Evolutionary conservation across 192 early-diverging fungal genomes (phyloP).

Genomic region (Backusella morwellensis): DNA sequence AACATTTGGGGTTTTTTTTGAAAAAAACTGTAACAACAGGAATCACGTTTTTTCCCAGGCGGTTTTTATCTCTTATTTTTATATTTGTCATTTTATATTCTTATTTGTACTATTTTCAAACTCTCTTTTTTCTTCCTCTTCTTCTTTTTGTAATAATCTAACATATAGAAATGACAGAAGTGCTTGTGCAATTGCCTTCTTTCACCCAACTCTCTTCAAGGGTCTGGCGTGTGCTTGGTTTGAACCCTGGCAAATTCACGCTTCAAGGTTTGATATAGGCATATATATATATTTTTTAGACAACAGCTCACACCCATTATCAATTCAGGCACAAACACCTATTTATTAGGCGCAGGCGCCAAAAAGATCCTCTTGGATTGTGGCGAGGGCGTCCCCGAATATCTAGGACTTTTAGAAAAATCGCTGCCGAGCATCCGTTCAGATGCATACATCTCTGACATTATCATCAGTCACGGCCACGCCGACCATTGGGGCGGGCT

Average conservation of each 20-base stretch:
- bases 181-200: conserved; percentile 47
- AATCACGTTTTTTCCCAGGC: too few relatives aligned
- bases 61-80: too few relatives aligned
- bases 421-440: conserved; percentile 48
- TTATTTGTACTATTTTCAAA: not conserved
- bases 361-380: conserved; percentile 74
- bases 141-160: not conserved
- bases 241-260: conserved; percentile 80
- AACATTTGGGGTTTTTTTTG: too few relatives aligned
- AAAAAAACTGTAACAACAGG: too few relatives aligned
- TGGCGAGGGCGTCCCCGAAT: conserved; percentile 76
- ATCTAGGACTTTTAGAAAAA: conserved; percentile 50
- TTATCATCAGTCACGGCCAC: conserved; percentile 83
- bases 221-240: conserved; percentile 68
- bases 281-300: not conserved
- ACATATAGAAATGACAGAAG: conserved; percentile 40
- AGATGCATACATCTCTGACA: conserved; percentile 54
- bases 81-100: not conserved
- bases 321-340: conserved; percentile 73
- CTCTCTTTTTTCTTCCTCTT: not conserved
- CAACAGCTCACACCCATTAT: too few relatives aligned
- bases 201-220: conserved; percentile 54
- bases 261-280: conserved; percentile 55
- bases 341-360: conserved; percentile 76
- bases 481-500: conserved; percentile 79